Evolutionary conservation across 116 monocot genomes (phyloP).

Genomic region (Trichopus zeylanicus): DNA sequence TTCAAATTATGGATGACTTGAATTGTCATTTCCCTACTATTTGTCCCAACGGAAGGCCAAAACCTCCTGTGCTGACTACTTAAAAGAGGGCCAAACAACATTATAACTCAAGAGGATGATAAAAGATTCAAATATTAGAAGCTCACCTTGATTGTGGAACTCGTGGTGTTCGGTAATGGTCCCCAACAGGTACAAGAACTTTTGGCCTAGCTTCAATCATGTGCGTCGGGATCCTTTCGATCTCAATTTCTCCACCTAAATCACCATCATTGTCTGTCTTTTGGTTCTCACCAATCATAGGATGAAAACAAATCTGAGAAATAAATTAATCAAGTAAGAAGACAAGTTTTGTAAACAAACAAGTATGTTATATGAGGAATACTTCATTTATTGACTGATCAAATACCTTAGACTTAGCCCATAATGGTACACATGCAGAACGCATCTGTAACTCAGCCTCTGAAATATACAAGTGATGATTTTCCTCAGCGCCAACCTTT

Average conservation of each 20-base stretch:
- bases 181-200: slow-evolving; percentile 66
- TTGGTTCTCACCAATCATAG: slow-evolving; percentile 30
- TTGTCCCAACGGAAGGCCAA: no score
- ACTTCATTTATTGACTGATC: not conserved
- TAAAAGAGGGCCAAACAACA: no score
- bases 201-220: slow-evolving; percentile 66
- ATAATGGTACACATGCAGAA: slow-evolving; percentile 40
- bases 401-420: slow-evolving; percentile 68
- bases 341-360: no score
- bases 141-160: slow-evolving; percentile 51
- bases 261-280: slow-evolving; percentile 9
- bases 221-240: slow-evolving; percentile 50
- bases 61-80: no score
- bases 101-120: no score
- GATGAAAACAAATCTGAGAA: slow-evolving; percentile 69
- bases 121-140: not conserved
- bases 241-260: slow-evolving; percentile 53
- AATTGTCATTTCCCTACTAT: no score
- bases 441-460: slow-evolving; percentile 80
- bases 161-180: slow-evolving; percentile 41
- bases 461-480: slow-evolving; percentile 63
- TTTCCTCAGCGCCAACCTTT: slow-evolving; percentile 39
- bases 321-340: no score
- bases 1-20: no score
- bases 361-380: not conserved